Evolutionary conservation across 1,284 basidiomycete genomes (phyloP), one percentile per base, ranked within the genome.

Genomic region (Puccinia horiana): DNA sequence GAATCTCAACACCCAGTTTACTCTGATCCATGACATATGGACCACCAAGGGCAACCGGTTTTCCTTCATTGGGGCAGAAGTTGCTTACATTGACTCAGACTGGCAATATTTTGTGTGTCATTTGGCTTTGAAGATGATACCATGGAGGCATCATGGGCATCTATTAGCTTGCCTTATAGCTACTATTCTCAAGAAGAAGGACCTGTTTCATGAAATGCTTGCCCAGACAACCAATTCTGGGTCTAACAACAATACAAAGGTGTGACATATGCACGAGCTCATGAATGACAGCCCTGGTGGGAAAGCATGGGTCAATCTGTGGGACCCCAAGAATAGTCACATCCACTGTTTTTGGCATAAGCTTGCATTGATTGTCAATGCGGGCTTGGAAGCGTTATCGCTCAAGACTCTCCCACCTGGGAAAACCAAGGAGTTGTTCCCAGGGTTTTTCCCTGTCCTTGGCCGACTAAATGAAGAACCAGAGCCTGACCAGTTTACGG

Each of bases 291-390:
- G 20, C n/a, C n/a, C n/a, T n/a, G n/a, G n/a, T 23, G 14, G 18
- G 14, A 3, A 8, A 18, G 4, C 6, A 9, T n/a, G n/a, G 3
- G 40, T 8, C 4, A 6, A 18, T 23, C 14, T 11, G 4, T 75
- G 52, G 73, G 32, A 54, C n/a, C 52, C 52, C 0, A 40, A 16
- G 26, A 18, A n/a, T 20, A 74, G 49, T 42, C 72, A 74, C 29
- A 54, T 73, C 35, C 20, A 20, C 8, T 73, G 44, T 18, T 73
- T 73, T 29, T 73, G 37, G 2, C 70, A 73, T 44, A 56, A 56
- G 72, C 72, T 75, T 47, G 72, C 44, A 56, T 37, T 54, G 4
- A n/a, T n/a, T n/a, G n/a, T n/a, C n/a, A n/a, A n/a, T n/a, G n/a
- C n/a, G n/a, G n/a, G n/a, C n/a, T n/a, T n/a, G n/a, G n/a, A 54